phyloP scores from a whole-genome alignment of 2,329 filamentous ascomycete genomes.

The Cephalotrichum gorgonifer region DNA sequence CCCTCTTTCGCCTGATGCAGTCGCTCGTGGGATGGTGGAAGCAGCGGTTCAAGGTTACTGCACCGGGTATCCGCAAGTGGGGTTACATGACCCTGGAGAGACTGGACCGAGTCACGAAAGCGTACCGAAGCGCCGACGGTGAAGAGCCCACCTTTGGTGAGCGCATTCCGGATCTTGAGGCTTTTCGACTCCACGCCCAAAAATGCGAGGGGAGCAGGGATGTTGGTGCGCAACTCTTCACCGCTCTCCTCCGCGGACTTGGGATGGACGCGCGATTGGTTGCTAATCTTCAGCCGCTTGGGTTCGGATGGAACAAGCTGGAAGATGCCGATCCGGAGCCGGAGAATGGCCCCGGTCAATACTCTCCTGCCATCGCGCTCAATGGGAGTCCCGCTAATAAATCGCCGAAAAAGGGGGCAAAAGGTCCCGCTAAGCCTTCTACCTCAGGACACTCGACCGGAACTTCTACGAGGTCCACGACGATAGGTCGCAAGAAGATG shows the following conservation, averaged over 20 bases:
- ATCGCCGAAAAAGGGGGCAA: slow-evolving; percentile 10
- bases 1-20: slow-evolving; percentile 65
- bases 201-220: slow-evolving; percentile 74
- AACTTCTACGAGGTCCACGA: neutral
- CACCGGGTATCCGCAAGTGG: slow-evolving; percentile 74
- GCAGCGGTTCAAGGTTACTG: slow-evolving; percentile 65
- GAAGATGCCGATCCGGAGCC: slow-evolving; percentile 61
- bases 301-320: slow-evolving; percentile 81
- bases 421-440: neutral
- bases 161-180: slow-evolving; percentile 52
- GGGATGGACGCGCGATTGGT: slow-evolving; percentile 78
- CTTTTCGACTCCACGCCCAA: slow-evolving; percentile 60
- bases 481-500: neutral
- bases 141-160: slow-evolving; percentile 66
- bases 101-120: slow-evolving; percentile 63
- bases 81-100: slow-evolving; percentile 76
- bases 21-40: slow-evolving; percentile 80
- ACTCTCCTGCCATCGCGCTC: neutral
- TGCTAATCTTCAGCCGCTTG: slow-evolving; percentile 72
- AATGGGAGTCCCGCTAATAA: slow-evolving; percentile 3
- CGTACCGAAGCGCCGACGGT: slow-evolving; percentile 52
- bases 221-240: slow-evolving; percentile 81
- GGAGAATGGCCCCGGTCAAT: slow-evolving; percentile 10
- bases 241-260: slow-evolving; percentile 68
- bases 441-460: neutral